These are phyloP conservation scores for Inosperma sp. DNA, from an alignment of 768 basidiomycete species.

Conservation along the genomic window DNA sequence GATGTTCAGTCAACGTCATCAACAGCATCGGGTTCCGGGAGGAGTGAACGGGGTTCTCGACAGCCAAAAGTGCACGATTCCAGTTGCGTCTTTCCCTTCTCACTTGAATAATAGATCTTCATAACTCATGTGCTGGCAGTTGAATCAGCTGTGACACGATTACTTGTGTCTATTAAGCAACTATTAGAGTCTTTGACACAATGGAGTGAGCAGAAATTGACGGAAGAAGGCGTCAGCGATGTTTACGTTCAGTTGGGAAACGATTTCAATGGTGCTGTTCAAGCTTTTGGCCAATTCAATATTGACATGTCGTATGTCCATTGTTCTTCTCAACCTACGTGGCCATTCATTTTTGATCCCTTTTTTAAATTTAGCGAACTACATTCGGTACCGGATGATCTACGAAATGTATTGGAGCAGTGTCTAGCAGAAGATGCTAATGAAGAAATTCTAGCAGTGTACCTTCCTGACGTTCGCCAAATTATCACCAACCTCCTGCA, in stretches of 20 bases:
- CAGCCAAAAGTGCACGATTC: slow-evolving; percentile 32
- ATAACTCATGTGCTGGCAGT: slow-evolving; percentile 62
- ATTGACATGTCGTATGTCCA: slow-evolving; percentile 85
- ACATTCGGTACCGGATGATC: slow-evolving; percentile 79
- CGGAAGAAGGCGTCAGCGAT: slow-evolving; percentile 85
- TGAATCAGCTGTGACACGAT: slow-evolving; percentile 86
- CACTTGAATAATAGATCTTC: background rate
- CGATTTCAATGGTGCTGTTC: slow-evolving; percentile 92
- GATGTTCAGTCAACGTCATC: slow-evolving; percentile 53
- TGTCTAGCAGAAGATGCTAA: slow-evolving; percentile 90
- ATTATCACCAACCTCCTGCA: slow-evolving; percentile 93
- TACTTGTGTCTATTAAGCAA: slow-evolving; percentile 91
- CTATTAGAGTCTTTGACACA: slow-evolving; percentile 85
- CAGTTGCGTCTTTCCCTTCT: slow-evolving; percentile 1
- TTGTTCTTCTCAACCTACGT: slow-evolving; percentile 9
- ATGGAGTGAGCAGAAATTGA: slow-evolving; percentile 72
- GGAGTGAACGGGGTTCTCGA: slow-evolving; percentile 40
- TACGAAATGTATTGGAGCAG: slow-evolving; percentile 83
- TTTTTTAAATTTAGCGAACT: slow-evolving; percentile 61
- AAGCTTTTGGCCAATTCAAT: slow-evolving; percentile 77
- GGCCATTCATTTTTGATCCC: slow-evolving; percentile 1
- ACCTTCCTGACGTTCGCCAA: slow-evolving; percentile 83
- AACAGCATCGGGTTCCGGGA: slow-evolving; percentile 39
- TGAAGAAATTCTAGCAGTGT: slow-evolving; percentile 77
- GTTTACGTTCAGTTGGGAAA: slow-evolving; percentile 96